phyloP scores from a whole-genome alignment of 352 stramenopile genomes.

The Ochromonadaceae sp. region DNA sequence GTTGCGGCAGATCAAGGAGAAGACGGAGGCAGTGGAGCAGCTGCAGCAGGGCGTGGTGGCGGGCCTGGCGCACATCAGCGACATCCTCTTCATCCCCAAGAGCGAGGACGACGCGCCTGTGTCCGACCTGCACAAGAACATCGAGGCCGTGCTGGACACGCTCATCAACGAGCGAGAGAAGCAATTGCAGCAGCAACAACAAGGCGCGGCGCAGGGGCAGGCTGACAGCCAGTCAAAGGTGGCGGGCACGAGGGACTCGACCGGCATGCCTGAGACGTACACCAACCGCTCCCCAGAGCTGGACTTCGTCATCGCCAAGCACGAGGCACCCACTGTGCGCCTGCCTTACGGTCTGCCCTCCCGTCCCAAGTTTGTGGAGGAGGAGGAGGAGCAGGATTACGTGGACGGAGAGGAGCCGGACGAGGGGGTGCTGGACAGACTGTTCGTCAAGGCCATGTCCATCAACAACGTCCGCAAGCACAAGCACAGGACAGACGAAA shows the following conservation, averaged over 20 bases:
- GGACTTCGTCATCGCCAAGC: constrained; percentile 8
- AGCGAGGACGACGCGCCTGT: neutral
- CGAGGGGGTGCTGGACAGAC: no score
- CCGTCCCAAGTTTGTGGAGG: neutral
- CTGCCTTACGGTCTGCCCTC: neutral
- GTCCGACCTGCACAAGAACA: neutral
- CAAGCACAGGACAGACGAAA: no score
- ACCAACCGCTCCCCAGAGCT: constrained; percentile 7
- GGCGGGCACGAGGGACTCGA: neutral
- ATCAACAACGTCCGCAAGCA: no score
- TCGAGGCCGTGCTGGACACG: constrained; percentile 10
- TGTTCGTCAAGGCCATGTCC: no score
- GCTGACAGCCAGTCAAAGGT: no score
- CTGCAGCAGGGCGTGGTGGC: neutral
- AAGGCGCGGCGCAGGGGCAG: no score
- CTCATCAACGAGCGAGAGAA: constrained; percentile 13
- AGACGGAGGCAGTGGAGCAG: neutral
- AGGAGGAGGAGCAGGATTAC: no score
- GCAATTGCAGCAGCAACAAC: constrained; percentile 12
- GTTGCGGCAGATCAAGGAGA: neutral
- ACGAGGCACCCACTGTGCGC: neutral
- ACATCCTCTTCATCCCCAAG: constrained; percentile 9
- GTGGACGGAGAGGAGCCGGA: no score
- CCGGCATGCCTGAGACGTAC: neutral
- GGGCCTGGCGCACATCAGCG: constrained; percentile 7